Conservation (phyloP, 1,284 basidiomycete species). For the Phellopilus nigrolimitatus region DNA sequence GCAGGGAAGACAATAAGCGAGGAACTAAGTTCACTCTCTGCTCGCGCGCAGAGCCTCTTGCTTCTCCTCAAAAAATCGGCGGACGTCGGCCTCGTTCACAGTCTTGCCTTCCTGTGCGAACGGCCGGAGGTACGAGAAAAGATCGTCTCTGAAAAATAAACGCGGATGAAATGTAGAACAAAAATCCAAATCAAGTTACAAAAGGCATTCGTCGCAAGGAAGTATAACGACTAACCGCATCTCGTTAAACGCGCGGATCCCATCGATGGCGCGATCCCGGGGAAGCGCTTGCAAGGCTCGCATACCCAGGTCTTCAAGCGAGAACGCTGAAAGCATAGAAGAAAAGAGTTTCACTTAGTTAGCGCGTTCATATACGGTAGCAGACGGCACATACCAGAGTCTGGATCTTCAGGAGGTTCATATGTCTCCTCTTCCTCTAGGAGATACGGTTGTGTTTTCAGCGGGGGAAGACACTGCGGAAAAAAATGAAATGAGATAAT, state of each 20-base stretch:
- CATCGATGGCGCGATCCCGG: constrained; percentile 71
- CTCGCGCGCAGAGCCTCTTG: constrained; percentile 15
- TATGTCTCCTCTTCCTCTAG: constrained; percentile 77
- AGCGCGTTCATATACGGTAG: background rate
- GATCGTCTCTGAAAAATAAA: constrained; percentile 48
- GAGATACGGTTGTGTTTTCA: constrained; percentile 51
- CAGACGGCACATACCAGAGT: constrained; percentile 48
- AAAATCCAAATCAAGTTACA: background rate
- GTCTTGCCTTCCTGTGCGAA: constrained; percentile 74
- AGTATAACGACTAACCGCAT: constrained; percentile 51
- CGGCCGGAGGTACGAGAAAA: constrained; percentile 52
- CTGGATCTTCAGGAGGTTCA: constrained; percentile 76
- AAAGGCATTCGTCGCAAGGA: constrained; percentile 41
- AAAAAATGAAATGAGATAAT: constrained; percentile 11
- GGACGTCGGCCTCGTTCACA: constrained; percentile 70
- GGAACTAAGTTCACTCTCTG: background rate
- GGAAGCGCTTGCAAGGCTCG: constrained; percentile 66
- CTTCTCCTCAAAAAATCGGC: constrained; percentile 57
- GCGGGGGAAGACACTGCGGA: constrained; percentile 50
- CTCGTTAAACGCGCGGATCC: constrained; percentile 73
- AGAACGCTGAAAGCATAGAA: constrained; percentile 43
- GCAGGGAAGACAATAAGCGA: background rate
- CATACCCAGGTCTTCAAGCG: constrained; percentile 75
- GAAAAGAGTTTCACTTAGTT: background rate
- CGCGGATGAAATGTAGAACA: background rate